Conservation (phyloP, 192 early-diverging fungal species). For the Gamsiella multidivaricata region DNA sequence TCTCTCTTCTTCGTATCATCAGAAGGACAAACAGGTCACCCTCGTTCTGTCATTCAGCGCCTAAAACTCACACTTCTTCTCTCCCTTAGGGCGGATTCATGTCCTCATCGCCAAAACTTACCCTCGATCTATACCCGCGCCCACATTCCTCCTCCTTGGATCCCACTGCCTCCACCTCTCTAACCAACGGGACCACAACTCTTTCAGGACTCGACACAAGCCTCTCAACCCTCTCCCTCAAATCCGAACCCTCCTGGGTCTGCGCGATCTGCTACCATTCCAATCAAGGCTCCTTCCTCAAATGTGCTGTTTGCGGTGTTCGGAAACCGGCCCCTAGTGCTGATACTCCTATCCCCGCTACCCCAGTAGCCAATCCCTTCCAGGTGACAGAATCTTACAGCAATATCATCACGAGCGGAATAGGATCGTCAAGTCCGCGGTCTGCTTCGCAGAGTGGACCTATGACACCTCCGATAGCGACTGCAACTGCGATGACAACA, state of each 20-base stretch:
- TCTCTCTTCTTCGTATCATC: neutral
- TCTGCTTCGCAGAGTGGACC: too few relatives aligned
- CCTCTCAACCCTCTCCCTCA: constrained; percentile 10
- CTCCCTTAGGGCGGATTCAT: constrained; percentile 61
- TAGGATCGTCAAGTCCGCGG: too few relatives aligned
- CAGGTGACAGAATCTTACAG: constrained; percentile 12
- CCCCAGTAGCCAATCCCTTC: constrained; percentile 20
- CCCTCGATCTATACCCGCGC: constrained; percentile 58
- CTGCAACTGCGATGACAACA: too few relatives aligned
- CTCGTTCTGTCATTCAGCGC: too few relatives aligned
- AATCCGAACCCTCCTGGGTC: constrained; percentile 54
- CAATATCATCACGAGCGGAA: too few relatives aligned
- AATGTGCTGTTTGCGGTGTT: constrained; percentile 73
- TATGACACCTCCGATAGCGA: too few relatives aligned
- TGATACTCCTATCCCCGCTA: constrained; percentile 2
- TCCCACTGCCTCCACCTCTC: neutral
- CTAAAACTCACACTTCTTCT: too few relatives aligned
- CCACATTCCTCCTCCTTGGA: constrained; percentile 9
- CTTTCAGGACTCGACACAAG: constrained; percentile 25
- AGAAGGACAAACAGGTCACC: neutral
- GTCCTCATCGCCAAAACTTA: constrained; percentile 74
- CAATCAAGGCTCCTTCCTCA: constrained; percentile 51
- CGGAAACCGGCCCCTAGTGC: constrained; percentile 23
- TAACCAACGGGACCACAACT: constrained; percentile 1
- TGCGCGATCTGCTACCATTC: constrained; percentile 65